Evolutionary conservation across 1,284 basidiomycete genomes (phyloP).

Genomic region (Caloboletus inedulis): DNA sequence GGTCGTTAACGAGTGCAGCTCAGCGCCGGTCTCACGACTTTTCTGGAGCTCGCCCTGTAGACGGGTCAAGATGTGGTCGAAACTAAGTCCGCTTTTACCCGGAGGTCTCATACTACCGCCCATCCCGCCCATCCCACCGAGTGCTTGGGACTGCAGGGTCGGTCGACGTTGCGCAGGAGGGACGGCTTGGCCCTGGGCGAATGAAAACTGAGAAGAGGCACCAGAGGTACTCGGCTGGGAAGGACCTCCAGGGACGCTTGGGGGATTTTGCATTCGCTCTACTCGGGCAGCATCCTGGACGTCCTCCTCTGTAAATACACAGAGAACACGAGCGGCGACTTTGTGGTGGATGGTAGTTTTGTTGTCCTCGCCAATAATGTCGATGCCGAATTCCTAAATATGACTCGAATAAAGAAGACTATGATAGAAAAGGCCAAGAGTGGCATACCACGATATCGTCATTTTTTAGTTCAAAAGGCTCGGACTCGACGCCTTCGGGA

Average conservation of each 20-base stretch:
- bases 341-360: slow-evolving; percentile 98
- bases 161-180: slow-evolving; percentile 48
- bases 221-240: slow-evolving; percentile 32
- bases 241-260: slow-evolving; percentile 20
- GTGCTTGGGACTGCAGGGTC: slow-evolving; percentile 53
- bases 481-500: slow-evolving; percentile 87
- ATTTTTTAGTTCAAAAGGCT: slow-evolving; percentile 90
- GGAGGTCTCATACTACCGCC: slow-evolving; percentile 66
- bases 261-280: slow-evolving; percentile 44
- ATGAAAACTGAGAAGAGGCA: slow-evolving; percentile 36
- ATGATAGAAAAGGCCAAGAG: neutral
- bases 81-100: slow-evolving; percentile 75
- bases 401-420: slow-evolving; percentile 1
- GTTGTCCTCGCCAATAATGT: slow-evolving; percentile 98
- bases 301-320: slow-evolving; percentile 86
- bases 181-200: slow-evolving; percentile 33
- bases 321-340: slow-evolving; percentile 91
- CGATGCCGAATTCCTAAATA: slow-evolving; percentile 92
- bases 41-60: slow-evolving; percentile 90
- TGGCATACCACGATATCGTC: slow-evolving; percentile 83
- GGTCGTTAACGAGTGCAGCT: slow-evolving; percentile 78
- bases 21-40: slow-evolving; percentile 90
- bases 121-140: slow-evolving; percentile 72
- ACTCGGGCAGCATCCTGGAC: slow-evolving; percentile 65
- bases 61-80: slow-evolving; percentile 79